A percentile compares a stretch with the other conserved stretches of the same genome.
Conservation (phyloP, 2,329 filamentous ascomycete species). For the Cladophialophora bantiana region DNA sequence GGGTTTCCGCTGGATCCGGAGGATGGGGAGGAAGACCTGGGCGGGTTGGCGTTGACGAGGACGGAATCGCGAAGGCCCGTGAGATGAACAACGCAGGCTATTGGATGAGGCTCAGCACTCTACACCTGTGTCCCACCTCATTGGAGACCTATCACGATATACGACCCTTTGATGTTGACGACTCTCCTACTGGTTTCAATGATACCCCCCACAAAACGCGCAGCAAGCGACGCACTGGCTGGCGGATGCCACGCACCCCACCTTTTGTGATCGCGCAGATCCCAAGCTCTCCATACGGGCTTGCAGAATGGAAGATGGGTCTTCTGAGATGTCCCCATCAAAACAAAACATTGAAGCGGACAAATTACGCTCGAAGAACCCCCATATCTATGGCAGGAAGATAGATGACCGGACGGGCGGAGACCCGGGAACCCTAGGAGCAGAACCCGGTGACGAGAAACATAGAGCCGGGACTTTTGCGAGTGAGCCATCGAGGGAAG, state of each 20-base stretch:
- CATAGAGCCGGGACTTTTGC: not conserved
- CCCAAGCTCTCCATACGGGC: conserved; percentile 9
- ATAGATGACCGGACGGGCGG: conserved; percentile 6
- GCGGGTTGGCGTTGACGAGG: conserved; percentile 36
- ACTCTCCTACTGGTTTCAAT: conserved; percentile 20
- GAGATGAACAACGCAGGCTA: conserved; percentile 27
- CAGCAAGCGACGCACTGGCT: not conserved
- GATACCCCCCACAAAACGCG: conserved; percentile 14
- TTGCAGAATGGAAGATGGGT: conserved; percentile 8
- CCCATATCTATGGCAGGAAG: not conserved
- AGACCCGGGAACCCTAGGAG: not conserved
- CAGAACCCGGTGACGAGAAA: conserved; percentile 12
- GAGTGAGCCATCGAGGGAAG: not conserved
- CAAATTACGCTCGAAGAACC: conserved; percentile 12
- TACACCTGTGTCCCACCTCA: conserved; percentile 17
- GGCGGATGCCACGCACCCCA: not conserved
- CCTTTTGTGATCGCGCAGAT: not conserved
- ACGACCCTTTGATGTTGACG: conserved; percentile 19
- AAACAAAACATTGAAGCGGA: conserved; percentile 14
- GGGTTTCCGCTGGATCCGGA: conserved; percentile 39
- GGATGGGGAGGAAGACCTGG: conserved; percentile 37
- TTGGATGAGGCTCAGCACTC: conserved; percentile 26
- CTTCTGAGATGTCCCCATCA: conserved; percentile 21
- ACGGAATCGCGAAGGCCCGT: conserved; percentile 35
- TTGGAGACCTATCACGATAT: conserved; percentile 9